phyloP scores from a whole-genome alignment of 2,329 filamentous ascomycete genomes.

The Akanthomyces lecanii region DNA sequence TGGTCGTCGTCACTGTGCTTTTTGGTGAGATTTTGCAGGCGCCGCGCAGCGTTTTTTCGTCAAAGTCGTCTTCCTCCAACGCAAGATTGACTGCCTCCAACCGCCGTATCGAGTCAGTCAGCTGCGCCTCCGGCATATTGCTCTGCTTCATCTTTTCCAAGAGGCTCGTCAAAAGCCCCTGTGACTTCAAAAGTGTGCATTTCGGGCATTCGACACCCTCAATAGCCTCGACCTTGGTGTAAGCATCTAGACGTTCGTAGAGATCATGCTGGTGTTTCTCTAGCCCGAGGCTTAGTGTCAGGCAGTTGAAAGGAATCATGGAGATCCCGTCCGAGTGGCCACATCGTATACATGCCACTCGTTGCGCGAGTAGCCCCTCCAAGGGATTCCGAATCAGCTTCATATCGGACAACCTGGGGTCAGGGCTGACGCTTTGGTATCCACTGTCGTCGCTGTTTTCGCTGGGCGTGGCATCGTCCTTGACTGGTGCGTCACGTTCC shows the following conservation, averaged over 20 bases:
- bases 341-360: constrained; percentile 81
- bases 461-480: constrained; percentile 42
- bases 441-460: constrained; percentile 55
- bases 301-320: constrained; percentile 88
- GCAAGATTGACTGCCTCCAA: constrained; percentile 65
- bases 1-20: constrained; percentile 70
- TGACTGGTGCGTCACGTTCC: constrained; percentile 32
- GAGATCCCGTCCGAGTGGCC: constrained; percentile 84
- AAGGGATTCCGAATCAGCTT: constrained; percentile 65
- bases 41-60: constrained; percentile 59
- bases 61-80: constrained; percentile 75
- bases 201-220: constrained; percentile 87
- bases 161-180: constrained; percentile 45
- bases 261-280: constrained; percentile 62
- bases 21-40: constrained; percentile 64
- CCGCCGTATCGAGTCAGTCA: constrained; percentile 50
- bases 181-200: constrained; percentile 69
- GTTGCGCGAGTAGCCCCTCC: constrained; percentile 81
- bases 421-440: constrained; percentile 45
- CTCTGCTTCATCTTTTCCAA: constrained; percentile 36
- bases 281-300: constrained; percentile 76
- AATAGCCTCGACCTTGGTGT: constrained; percentile 79
- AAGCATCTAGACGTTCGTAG: constrained; percentile 75
- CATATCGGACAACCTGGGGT: constrained; percentile 35
- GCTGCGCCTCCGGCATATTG: constrained; percentile 41